Evolutionary conservation across 2,329 filamentous ascomycete species (phyloP).

Genomic region (Apiospora marii): DNA sequence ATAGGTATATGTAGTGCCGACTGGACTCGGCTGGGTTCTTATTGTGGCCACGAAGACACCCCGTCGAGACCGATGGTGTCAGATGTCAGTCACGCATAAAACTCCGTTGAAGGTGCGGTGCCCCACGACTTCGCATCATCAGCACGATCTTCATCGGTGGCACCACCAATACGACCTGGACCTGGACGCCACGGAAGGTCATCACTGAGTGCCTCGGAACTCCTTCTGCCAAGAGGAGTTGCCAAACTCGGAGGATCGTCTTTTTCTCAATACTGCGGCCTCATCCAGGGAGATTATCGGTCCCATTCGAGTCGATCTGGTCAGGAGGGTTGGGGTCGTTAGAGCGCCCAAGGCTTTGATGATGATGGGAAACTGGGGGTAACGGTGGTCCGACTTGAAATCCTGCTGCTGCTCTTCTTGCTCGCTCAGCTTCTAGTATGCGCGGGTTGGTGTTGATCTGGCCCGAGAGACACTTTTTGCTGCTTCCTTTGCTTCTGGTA

Average conservation of each 20-base stretch:
- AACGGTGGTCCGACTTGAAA: background rate
- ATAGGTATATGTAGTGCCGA: no score
- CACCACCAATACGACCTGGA: no score
- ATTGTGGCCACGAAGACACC: no score
- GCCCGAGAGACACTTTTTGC: background rate
- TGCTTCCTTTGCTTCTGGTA: background rate
- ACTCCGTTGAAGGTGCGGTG: no score
- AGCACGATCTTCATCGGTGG: background rate
- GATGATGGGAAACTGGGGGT: background rate
- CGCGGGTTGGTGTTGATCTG: background rate
- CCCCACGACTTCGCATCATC: background rate
- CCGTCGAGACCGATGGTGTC: background rate
- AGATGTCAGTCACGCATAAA: background rate
- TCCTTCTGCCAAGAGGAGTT: no score
- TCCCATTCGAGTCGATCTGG: background rate
- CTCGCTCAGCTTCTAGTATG: background rate
- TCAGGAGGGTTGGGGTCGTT: background rate
- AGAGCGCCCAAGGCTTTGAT: background rate
- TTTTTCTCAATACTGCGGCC: background rate
- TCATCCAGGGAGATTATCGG: background rate
- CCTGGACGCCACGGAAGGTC: no score
- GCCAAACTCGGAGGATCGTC: background rate
- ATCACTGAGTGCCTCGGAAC: no score
- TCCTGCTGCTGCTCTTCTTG: background rate
- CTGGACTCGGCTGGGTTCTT: no score